phyloP scores from a whole-genome alignment of 2,329 filamentous ascomycete genomes.

The Penicillium hesseltinei region DNA sequence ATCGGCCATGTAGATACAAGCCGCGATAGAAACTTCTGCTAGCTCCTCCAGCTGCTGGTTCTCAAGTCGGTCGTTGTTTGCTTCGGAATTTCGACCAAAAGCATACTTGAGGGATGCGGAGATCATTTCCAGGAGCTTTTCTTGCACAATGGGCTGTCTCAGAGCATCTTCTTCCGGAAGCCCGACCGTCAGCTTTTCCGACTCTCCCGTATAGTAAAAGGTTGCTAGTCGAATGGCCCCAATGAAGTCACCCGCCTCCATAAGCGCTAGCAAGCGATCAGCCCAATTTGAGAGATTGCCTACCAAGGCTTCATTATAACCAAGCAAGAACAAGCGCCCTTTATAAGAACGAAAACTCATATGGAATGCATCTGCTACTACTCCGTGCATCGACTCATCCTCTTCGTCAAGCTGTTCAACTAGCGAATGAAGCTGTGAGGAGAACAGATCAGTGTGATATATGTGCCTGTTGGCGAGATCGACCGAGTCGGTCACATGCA shows the following conservation, averaged over 20 bases:
- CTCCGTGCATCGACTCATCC: slow-evolving; percentile 86
- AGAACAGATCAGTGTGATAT: slow-evolving; percentile 88
- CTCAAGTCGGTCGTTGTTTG: slow-evolving; percentile 51
- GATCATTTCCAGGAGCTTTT: slow-evolving; percentile 91
- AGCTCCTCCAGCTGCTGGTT: slow-evolving; percentile 70
- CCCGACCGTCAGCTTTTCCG: slow-evolving; percentile 92
- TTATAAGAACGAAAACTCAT: slow-evolving; percentile 98
- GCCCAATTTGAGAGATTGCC: slow-evolving; percentile 96
- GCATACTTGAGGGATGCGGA: slow-evolving; percentile 86
- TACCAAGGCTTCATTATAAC: slow-evolving; percentile 90
- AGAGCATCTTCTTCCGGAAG: slow-evolving; percentile 77
- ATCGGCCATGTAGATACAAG: slow-evolving; percentile 75
- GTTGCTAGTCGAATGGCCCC: slow-evolving; percentile 86
- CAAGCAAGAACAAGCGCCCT: slow-evolving; percentile 83
- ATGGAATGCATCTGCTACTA: slow-evolving; percentile 94
- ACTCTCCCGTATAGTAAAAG: slow-evolving; percentile 83
- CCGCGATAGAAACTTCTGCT: slow-evolving; percentile 77
- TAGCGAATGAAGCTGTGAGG: slow-evolving; percentile 74
- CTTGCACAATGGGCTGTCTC: slow-evolving; percentile 77
- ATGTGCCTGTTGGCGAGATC: slow-evolving; percentile 90
- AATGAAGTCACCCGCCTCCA: slow-evolving; percentile 96
- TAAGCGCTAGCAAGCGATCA: slow-evolving; percentile 84
- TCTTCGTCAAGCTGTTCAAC: slow-evolving; percentile 88
- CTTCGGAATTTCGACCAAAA: slow-evolving; percentile 63
- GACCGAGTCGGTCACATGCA: slow-evolving; percentile 92